A percentile compares a stretch with the other conserved stretches of the same genome.
Conservation (phyloP, 331 rosid genomes). For the Pyrus hybrid region DNA sequence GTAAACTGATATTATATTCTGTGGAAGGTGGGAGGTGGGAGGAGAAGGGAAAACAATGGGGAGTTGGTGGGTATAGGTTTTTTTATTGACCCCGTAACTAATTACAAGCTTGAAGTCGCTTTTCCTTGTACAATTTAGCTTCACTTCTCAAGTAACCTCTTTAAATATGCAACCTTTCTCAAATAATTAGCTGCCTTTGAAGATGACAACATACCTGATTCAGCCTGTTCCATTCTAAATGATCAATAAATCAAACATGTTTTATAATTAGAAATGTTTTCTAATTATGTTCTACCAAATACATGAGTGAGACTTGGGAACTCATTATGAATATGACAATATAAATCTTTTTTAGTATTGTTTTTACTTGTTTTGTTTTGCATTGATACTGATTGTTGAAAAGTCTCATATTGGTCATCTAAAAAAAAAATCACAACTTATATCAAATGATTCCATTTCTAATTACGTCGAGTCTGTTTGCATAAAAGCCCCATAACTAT, state of each 20-base stretch:
- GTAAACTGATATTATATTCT: too few species aligned
- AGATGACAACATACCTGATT: slow-evolving; percentile 51
- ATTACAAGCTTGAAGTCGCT: slow-evolving; percentile 78
- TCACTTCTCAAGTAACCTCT: slow-evolving; percentile 59
- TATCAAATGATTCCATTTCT: too few species aligned
- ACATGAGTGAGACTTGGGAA: neutral
- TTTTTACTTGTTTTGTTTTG: neutral
- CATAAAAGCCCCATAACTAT: neutral
- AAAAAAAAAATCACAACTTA: neutral
- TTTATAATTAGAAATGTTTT: neutral
- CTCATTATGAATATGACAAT: neutral
- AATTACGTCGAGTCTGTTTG: neutral
- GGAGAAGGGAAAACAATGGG: neutral
- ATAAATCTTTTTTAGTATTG: neutral
- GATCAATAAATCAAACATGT: neutral
- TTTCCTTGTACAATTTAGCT: slow-evolving; percentile 55
- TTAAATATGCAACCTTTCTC: slow-evolving; percentile 27
- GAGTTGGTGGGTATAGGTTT: slow-evolving; percentile 37
- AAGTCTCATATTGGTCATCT: neutral
- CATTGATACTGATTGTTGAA: neutral
- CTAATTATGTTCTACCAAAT: slow-evolving; percentile 1
- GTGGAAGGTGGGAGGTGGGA: neutral
- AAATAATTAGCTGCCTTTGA: slow-evolving; percentile 38
- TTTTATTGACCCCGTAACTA: slow-evolving; percentile 67
- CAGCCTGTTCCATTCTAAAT: neutral